Base-by-base conservation (phyloP, 192 early-diverging fungal species). In the Coemansia umbellata region DNA sequence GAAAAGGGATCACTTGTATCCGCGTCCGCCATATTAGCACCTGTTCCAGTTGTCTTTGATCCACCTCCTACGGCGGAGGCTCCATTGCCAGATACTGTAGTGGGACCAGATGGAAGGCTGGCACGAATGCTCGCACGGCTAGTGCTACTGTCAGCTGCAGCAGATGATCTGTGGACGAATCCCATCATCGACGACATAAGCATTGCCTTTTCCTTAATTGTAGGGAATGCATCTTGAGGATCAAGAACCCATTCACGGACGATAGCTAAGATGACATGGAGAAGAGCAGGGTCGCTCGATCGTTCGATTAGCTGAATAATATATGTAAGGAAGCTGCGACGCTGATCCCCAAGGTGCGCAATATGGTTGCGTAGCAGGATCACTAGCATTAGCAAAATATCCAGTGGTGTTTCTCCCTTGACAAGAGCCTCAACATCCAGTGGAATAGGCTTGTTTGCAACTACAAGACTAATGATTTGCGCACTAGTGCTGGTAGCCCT, bases 131-230 rank as follows among this genome's bases (percentile, higher is more conserved):
- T 65, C 15, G 65, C 55, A 15, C 66, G 59, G 50, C 63, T 66
- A 10, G 55, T 55, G 31, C 65, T 73, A n/a, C n/a, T n/a, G 44
- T 64, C 76, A 42, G 49, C 71, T n/a, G 72, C 66, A 15, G 81
- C 69, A 42, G 89, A 86, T 3, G 80, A 81, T 2, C 84, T 78
- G 14, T 68, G 79, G 64, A 95, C 91, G 43, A 93, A 81, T 17
- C 81, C 71, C 85, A 97, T 87, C 90, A 99, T 90, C 55, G 88
- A 89, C 13, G 88, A 81, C 70, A 95, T 79, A n/a, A 99, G 74
- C 48, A 86, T 88, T 5, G 94, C 88, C 67, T 98, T 97, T 53
- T 99, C 97, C 69, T 94, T 95, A 52, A 91, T 82, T 5, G 97
- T 97, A 2, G 97, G 97, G 74, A 96, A 96, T 2, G 88, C 78